Evolutionary conservation across 2,329 filamentous ascomycete genomes (phyloP).

Genomic region (Orbilia quercus): DNA sequence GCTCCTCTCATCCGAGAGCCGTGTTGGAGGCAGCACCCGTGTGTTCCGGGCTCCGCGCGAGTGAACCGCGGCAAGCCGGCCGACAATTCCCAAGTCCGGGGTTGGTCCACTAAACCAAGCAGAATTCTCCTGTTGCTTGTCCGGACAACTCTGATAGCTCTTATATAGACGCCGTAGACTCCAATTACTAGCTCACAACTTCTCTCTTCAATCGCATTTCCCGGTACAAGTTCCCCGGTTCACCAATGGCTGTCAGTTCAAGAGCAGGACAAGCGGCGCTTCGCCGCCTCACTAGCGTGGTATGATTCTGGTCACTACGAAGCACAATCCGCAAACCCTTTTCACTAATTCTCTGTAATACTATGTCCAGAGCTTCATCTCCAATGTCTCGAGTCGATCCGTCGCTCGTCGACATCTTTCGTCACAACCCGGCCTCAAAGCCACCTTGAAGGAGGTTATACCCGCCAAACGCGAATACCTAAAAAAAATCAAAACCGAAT

Average conservation of each 20-base stretch:
- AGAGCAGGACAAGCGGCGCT: conserved; percentile 37
- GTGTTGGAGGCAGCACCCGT: conserved; percentile 26
- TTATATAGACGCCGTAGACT: conserved; percentile 4
- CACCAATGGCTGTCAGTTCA: conserved; percentile 47
- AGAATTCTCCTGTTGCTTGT: conserved; percentile 10
- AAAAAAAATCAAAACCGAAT: conserved; percentile 85
- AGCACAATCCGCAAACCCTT: not conserved
- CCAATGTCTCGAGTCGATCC: conserved; percentile 14
- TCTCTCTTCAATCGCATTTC: conserved; percentile 1
- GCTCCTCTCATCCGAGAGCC: conserved; percentile 32
- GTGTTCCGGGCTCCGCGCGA: conserved; percentile 10
- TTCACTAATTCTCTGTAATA: conserved; percentile 8
- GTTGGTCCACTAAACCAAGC: conserved; percentile 7
- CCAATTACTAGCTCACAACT: not conserved
- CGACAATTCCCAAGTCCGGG: conserved; percentile 10
- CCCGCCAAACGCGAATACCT: conserved; percentile 92
- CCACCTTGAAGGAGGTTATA: conserved; percentile 83
- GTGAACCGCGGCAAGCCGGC: conserved; percentile 52
- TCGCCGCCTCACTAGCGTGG: conserved; percentile 29
- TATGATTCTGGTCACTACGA: conserved; percentile 14
- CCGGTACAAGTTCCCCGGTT: not conserved
- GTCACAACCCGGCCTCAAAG: conserved; percentile 88
- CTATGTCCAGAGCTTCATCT: conserved; percentile 30
- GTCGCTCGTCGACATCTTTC: conserved; percentile 64
- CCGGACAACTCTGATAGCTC: not conserved